Percentiles rank a stretch among this genome's conserved stretches.
Conservation (phyloP, 805 yeast species). For the Teunomyces barrocoloradensis region DNA sequence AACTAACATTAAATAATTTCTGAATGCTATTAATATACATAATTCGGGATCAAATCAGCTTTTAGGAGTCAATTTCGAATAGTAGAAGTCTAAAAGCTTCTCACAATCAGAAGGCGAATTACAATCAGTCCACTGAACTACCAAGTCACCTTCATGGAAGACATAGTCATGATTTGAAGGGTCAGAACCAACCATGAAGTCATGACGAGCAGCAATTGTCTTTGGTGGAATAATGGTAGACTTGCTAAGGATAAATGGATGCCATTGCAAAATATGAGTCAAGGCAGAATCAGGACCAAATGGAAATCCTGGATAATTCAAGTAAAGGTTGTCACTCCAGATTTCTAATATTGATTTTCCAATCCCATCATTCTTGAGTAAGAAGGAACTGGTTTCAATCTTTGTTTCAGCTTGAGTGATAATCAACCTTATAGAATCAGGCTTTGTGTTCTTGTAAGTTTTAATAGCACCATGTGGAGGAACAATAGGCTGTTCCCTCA, state of each 20-base stretch:
- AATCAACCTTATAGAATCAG: conserved; percentile 56
- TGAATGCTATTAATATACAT: conserved; percentile 7
- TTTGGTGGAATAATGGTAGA: conserved; percentile 65
- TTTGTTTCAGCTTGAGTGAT: conserved; percentile 68
- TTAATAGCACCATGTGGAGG: conserved; percentile 66
- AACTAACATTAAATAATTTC: conserved; percentile 16
- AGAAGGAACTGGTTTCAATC: conserved; percentile 66
- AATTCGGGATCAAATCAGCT: background rate
- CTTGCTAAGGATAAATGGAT: conserved; percentile 72
- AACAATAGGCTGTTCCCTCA: conserved; percentile 69
- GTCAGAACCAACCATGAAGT: conserved; percentile 11
- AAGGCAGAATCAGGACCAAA: conserved; percentile 63
- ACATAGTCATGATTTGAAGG: conserved; percentile 21
- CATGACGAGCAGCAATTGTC: conserved; percentile 31
- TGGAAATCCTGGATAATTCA: conserved; percentile 63
- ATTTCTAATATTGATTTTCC: conserved; percentile 73
- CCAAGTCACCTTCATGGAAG: conserved; percentile 66
- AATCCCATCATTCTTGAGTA: conserved; percentile 63
- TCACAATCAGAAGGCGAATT: conserved; percentile 51
- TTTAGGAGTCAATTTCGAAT: background rate
- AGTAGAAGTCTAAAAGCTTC: conserved; percentile 30
- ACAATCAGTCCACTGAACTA: conserved; percentile 62
- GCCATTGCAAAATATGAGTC: conserved; percentile 94
- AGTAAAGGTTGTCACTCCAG: conserved; percentile 72
- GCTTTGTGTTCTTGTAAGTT: conserved; percentile 60